Conservation (phyloP, 129 eudicot genomes). For the Flaveria sonorensis region DNA sequence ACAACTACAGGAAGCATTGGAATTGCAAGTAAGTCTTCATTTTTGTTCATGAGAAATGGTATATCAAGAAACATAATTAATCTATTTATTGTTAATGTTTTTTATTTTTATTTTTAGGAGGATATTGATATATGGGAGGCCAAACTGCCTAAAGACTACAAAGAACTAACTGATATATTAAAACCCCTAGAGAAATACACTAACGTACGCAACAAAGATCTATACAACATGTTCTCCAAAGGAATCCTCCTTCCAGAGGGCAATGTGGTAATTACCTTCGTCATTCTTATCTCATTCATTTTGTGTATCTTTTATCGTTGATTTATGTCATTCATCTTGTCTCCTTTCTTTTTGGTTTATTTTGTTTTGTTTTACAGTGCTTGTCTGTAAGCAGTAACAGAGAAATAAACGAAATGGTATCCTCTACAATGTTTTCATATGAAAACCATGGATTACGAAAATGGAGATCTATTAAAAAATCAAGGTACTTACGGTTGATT, state of each 20-base stretch:
- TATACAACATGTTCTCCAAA: neutral
- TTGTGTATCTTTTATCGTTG: too few species aligned
- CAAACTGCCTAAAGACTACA: neutral
- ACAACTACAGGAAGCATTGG: conserved; percentile 6
- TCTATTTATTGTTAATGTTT: neutral
- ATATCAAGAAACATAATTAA: neutral
- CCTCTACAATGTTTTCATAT: neutral
- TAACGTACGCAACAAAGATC: neutral
- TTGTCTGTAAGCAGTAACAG: neutral
- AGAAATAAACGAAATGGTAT: neutral
- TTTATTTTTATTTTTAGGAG: neutral
- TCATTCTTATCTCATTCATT: neutral
- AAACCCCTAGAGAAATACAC: neutral
- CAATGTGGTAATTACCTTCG: neutral
- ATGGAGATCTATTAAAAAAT: neutral
- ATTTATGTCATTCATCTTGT: neutral
- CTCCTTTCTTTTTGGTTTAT: neutral
- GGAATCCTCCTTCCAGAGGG: neutral
- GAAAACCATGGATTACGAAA: neutral
- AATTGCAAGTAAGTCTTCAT: conserved; percentile 5
- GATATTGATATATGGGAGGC: neutral
- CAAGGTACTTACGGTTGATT: neutral
- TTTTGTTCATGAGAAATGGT: too few species aligned
- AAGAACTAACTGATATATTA: neutral
- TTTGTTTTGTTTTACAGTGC: neutral